Base-by-base conservation (phyloP, 2,329 filamentous ascomycete species). In the Sclerotinia nivalis region DNA sequence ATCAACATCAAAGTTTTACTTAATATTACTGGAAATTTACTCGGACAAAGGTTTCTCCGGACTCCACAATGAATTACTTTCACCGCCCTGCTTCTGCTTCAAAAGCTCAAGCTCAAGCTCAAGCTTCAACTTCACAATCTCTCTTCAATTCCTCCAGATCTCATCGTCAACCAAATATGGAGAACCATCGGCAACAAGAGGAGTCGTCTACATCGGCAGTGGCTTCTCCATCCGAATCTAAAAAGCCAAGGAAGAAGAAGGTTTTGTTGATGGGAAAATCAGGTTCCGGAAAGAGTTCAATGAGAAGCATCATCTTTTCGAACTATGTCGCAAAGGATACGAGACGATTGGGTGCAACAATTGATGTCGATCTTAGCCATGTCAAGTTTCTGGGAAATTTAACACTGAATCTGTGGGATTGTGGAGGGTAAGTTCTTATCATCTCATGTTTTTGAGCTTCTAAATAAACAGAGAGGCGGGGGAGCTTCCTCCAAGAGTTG, bases 361-460 rank as follows among this genome's bases (percentile, higher is more conserved):
- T 99, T 79, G 96, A 99, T 79, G 96, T 99, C 71, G 96, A 99
- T 81, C 92, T 98, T 77, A 97, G 93, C 72, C 96, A 97, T 82
- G 96, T 98, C 82, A 97, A 97, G 81, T 99, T 99, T 83, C 92
- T 99, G 83, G 96, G 96, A 67, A 98, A 98, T 80, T 85, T 99
- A 67, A 97, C 96, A 68, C 87, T 99, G 76, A 98, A 99, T 81
- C 87, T 99, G 25, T 99, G 96, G 96, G 96, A 99, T 82, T 99
- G 96, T 80, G 96, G 96, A 83, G 96, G 90, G 89, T 91, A 77
- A 82, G 86, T 78, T 50, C 31, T 60, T 18, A 20, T 66, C 34
- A 55, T 43, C 50, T 47, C n/a, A 22, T 68, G 20, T 45, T 49
- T 61, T 54, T 18, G 2, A 50, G 54, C 50, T 25, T 71, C 40